Base-by-base conservation (phyloP, 2,329 filamentous ascomycete genomes). In the Exserohilum rostratum region DNA sequence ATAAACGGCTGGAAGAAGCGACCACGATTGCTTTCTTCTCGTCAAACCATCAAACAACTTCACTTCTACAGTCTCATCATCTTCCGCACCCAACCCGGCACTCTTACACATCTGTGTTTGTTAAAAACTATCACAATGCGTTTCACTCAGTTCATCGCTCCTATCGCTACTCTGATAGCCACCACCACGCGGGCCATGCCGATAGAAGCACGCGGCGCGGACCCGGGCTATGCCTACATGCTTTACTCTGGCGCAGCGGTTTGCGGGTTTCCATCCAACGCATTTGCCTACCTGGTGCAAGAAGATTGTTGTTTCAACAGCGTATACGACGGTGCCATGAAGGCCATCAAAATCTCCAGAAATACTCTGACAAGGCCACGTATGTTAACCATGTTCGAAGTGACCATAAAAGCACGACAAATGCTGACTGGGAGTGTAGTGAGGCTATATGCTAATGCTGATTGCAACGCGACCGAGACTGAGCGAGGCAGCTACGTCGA, bases 161-260 rank as follows among this genome's bases (percentile, higher is more conserved):
- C 53, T 9, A 12, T 42, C n/a, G 10, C 39, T 31, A 31, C 39
- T 20, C 17, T 40, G 31, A 44, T 44, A 6, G 53, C 53, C n/a
- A 49, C 31, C 9, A 29, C 17, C 27, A 31, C 39, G 15, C 31
- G 10, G 11, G 53, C 53, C 12, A 29, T 27, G 6, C 46, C 49
- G 33, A 37, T 30, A 33, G 6, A 20, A 22, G 18, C 18, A 33
- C 13, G 17, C 18, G 3, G 17, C 33, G n/a, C 43, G 40, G 6
- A 43, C 34, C 13, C 44, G 31, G 29, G 29, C 18, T 48, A 39
- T 10, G 44, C 37, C n/a, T 48, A 48, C 33, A 44, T 53, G 18
- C 53, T 37, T 10, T 57, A 53, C 45, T 47, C 39, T 33, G 43
- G 29, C 12, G 49, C 27, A n/a, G n/a, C 12, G 17, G 50, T 30